phyloP scores from a whole-genome alignment of 306 rosid species.

The Luffa acutangula region DNA sequence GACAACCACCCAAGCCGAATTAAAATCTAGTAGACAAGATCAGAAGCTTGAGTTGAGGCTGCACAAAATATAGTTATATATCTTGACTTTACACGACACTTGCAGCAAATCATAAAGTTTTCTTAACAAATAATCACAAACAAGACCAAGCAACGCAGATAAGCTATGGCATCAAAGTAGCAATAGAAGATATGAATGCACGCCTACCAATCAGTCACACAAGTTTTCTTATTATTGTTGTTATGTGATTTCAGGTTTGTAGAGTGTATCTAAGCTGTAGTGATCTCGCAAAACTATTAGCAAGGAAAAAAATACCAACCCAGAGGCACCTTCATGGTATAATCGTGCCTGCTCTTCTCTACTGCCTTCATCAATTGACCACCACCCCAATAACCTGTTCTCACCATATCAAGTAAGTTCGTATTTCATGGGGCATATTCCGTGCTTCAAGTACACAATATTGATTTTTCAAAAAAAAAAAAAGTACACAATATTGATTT shows the following conservation, averaged over 20 bases:
- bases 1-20: background rate
- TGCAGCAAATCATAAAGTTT: background rate
- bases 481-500: background rate
- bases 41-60: background rate
- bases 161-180: background rate
- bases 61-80: background rate
- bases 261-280: background rate
- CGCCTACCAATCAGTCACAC: background rate
- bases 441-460: background rate
- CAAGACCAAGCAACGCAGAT: background rate
- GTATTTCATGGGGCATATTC: background rate
- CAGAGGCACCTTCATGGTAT: constrained; percentile 73
- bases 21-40: background rate
- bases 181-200: background rate
- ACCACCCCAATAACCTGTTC: constrained; percentile 90
- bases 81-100: background rate
- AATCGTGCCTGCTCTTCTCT: constrained; percentile 80
- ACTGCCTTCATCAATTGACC: constrained; percentile 99
- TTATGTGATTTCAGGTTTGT: background rate
- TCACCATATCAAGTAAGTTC: constrained; percentile 5
- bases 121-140: background rate
- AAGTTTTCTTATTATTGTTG: background rate
- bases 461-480: too few species aligned
- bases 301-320: constrained; percentile 37
- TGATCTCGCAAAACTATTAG: background rate